phyloP scores from a whole-genome alignment of 2,329 filamentous ascomycete species.

The Lecanosticta acicola region DNA sequence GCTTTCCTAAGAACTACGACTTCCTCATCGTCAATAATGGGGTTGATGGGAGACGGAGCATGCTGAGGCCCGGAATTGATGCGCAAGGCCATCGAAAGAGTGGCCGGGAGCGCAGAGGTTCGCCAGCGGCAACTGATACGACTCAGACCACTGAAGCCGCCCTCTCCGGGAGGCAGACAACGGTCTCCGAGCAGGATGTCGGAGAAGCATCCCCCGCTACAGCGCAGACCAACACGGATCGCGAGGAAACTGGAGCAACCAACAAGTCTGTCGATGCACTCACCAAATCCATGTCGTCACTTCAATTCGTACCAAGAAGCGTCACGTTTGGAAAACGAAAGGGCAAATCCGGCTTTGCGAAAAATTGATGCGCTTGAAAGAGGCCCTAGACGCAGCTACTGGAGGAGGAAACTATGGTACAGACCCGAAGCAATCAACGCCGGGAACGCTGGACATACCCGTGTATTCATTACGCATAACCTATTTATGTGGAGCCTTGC shows the following conservation, averaged over 20 bases:
- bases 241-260: not conserved
- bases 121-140: slow-evolving; percentile 13
- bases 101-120: slow-evolving; percentile 25
- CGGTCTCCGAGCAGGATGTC: slow-evolving; percentile 6
- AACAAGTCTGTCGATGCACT: slow-evolving; percentile 12
- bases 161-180: slow-evolving; percentile 14
- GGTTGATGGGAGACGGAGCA: slow-evolving; percentile 76
- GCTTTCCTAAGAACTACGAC: slow-evolving; percentile 80
- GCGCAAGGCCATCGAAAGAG: slow-evolving; percentile 29
- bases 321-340: slow-evolving; percentile 22
- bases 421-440: not conserved
- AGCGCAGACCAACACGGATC: not conserved
- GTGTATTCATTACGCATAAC: too few relatives aligned
- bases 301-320: slow-evolving; percentile 22
- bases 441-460: not conserved
- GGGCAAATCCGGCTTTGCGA: slow-evolving; percentile 23
- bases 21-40: slow-evolving; percentile 82
- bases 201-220: not conserved
- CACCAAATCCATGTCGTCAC: slow-evolving; percentile 21
- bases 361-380: slow-evolving; percentile 15
- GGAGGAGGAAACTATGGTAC: too few relatives aligned
- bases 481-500: too few relatives aligned
- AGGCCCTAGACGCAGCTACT: too few relatives aligned
- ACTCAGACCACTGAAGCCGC: slow-evolving; percentile 22
- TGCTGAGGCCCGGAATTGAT: slow-evolving; percentile 57